Percentiles rank a stretch among this genome's conserved stretches.
phyloP scores from a whole-genome alignment of 495 filamentous ascomycete species.

The Niebla homalea region DNA sequence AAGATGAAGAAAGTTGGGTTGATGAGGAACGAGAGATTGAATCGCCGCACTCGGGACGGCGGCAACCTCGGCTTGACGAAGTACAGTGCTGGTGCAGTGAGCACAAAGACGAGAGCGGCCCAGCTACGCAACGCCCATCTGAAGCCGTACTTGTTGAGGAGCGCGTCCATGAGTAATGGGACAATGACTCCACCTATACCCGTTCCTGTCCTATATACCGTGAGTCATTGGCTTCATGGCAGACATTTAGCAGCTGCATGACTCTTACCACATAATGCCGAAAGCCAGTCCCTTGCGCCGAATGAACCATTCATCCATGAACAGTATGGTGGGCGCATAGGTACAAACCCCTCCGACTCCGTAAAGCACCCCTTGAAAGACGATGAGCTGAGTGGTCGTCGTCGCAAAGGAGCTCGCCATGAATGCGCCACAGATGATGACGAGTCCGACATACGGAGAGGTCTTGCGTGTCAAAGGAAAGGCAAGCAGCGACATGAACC shows the following conservation, averaged over 20 bases:
- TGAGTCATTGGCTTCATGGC: conserved; percentile 5
- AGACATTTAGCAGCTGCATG: conserved; percentile 26
- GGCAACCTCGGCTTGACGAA: conserved; percentile 22
- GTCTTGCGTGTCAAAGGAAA: background rate
- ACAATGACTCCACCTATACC: conserved; percentile 28
- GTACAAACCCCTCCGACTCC: conserved; percentile 33
- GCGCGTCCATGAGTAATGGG: conserved; percentile 22
- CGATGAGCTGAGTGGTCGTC: conserved; percentile 31
- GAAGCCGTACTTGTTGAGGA: conserved; percentile 25
- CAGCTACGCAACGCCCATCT: conserved; percentile 15
- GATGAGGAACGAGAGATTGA: conserved; percentile 25
- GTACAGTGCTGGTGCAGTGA: conserved; percentile 21
- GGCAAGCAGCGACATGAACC: background rate
- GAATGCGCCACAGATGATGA: no score
- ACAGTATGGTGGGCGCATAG: conserved; percentile 36
- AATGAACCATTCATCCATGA: conserved; percentile 46
- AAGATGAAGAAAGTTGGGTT: conserved; percentile 13
- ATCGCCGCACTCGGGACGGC: conserved; percentile 7
- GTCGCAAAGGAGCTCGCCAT: conserved; percentile 33
- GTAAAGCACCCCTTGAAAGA: conserved; percentile 42
- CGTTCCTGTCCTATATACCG: conserved; percentile 25
- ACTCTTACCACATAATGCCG: conserved; percentile 39
- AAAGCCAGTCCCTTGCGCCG: conserved; percentile 38
- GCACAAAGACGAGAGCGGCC: conserved; percentile 17
- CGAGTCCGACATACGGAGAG: no score